A percentile compares a stretch with the other conserved stretches of the same genome.
Evolutionary conservation across 495 filamentous ascomycete species (phyloP).

Genomic region (Aspergillus homomorphus): DNA sequence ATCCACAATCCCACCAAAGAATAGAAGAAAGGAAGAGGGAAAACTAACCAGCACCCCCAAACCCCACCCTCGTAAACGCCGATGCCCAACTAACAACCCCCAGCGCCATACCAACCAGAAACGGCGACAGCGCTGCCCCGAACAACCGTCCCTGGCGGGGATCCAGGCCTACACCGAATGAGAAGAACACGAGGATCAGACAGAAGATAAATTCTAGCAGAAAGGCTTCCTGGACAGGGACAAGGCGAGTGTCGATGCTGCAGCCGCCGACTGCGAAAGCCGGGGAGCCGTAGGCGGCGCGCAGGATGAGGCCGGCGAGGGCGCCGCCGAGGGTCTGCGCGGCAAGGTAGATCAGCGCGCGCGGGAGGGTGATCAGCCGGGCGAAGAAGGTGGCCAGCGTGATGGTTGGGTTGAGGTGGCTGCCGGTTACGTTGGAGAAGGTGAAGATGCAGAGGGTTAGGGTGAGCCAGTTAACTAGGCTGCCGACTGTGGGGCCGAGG

Average conservation of each 20-base stretch:
- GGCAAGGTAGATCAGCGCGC: constrained; percentile 41
- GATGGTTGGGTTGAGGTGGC: constrained; percentile 51
- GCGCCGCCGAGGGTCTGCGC: constrained; percentile 44
- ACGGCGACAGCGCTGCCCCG: constrained; percentile 47
- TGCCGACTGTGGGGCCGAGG: constrained; percentile 30
- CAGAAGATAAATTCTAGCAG: constrained; percentile 43
- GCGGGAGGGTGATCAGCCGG: constrained; percentile 44
- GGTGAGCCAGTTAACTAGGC: constrained; percentile 44
- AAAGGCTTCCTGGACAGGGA: constrained; percentile 33
- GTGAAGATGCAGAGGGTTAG: constrained; percentile 50
- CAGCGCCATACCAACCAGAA: constrained; percentile 49
- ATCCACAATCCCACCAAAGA: background rate
- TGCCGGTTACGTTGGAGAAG: constrained; percentile 45
- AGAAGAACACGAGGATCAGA: constrained; percentile 35
- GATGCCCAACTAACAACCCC: constrained; percentile 45
- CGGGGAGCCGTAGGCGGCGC: constrained; percentile 23
- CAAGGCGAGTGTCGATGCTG: constrained; percentile 24
- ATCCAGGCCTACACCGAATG: constrained; percentile 53
- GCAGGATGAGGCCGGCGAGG: constrained; percentile 44
- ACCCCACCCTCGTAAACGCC: constrained; percentile 43
- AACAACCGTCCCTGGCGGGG: constrained; percentile 49
- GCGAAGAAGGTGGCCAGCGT: constrained; percentile 50
- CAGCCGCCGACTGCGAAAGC: constrained; percentile 31
- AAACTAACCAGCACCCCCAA: constrained; percentile 32
- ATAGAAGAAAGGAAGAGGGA: background rate